Evolutionary conservation across 164 flowering plant species (phyloP).

Genomic region (Amborella trichopoda): DNA sequence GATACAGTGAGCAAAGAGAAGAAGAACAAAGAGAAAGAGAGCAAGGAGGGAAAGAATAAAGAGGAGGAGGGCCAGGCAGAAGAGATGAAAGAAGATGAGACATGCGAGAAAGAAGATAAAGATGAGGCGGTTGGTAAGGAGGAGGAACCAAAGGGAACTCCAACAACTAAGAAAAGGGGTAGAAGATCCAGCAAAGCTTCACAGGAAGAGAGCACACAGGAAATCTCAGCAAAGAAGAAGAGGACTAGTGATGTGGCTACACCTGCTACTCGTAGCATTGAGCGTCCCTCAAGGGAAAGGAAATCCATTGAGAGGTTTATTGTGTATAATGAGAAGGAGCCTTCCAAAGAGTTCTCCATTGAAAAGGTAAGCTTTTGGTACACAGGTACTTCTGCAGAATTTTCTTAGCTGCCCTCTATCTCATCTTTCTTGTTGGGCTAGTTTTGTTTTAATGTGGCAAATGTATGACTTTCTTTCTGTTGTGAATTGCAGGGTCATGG

Average conservation of each 20-base stretch:
- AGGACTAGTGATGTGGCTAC: no score
- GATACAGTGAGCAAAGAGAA: no score
- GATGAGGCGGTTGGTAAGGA: background rate
- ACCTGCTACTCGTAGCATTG: background rate
- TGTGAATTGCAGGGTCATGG: background rate
- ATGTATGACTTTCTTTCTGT: background rate
- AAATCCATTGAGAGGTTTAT: constrained; percentile 1
- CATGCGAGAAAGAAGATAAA: background rate
- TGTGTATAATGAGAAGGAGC: background rate
- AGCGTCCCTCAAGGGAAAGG: background rate
- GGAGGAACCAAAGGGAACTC: no score
- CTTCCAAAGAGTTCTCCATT: background rate
- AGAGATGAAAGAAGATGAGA: background rate
- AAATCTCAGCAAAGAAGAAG: no score
- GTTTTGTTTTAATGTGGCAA: background rate
- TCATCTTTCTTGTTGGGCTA: background rate
- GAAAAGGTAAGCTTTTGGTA: background rate
- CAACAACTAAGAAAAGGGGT: no score
- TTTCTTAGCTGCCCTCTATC: background rate
- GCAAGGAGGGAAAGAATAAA: background rate
- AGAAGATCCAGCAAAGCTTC: no score
- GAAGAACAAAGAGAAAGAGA: background rate
- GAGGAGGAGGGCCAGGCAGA: background rate
- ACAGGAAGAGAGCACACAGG: no score
- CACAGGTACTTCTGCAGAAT: background rate